Evolutionary conservation across 345 rosid species (phyloP), one percentile per base, ranked within the genome.

Genomic region (Lumnitzera littorea): DNA sequence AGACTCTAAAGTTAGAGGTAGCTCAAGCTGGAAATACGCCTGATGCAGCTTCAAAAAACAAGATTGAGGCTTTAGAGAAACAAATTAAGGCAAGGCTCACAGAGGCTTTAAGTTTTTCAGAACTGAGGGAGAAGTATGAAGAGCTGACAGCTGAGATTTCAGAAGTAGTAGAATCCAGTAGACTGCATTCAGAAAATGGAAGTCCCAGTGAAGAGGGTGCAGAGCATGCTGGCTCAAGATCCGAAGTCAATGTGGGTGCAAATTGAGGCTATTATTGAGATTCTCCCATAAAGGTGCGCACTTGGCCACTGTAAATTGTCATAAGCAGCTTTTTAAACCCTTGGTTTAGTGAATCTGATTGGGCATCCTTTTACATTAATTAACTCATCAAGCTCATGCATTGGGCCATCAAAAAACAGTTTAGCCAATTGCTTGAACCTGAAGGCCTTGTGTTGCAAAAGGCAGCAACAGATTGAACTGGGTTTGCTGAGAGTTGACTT

Each of bases 11-110:
- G 72, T 65, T 84, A 69, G 89, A 84, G 77, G 64, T 64, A 14
- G 85, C 75, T 17, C 85, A 76, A 77, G 91, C 83, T 7, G 85
- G 81, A 67, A 55, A 73, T 48, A 74, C 54, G 0, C 85, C 86
- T 23, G 84, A 76, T 65, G 61, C 9, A 3, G 62, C 72, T 2
- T 66, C 82, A 36, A 78, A 67, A 69, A 67, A 63, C 56, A 81
- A 76, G 74, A 84, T 92, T 17, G 80, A 74, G 61, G 70, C 84
- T 64, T 76, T 87, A 54, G 77, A 77, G 70, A 71, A 78, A 48
- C 82, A 89, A 69, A 85, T 87, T 60, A 84, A 75, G 77, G 72
- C 66, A 64, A 85, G 59, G 80, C 74, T 92, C 51, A 72, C 76
- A 0, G 83, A 83, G 47, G 82, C 85, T 58, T 29, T 92, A 41